Evolutionary conservation across 2,329 filamentous ascomycete species (phyloP).

Genomic region (Golovinomyces cichoracearum): DNA sequence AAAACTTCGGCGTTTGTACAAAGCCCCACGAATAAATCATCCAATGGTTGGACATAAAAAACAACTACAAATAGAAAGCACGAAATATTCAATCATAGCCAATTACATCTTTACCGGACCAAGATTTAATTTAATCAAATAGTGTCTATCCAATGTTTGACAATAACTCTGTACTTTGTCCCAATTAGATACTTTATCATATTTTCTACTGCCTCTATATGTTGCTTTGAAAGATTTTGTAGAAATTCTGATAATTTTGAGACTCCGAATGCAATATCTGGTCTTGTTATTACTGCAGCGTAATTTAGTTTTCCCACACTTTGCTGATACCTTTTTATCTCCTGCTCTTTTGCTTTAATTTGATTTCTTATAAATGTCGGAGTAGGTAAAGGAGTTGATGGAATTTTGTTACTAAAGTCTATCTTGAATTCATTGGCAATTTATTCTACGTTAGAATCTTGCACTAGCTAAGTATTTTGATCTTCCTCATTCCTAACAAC

Average conservation of each 20-base stretch:
- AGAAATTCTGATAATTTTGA: constrained; percentile 1
- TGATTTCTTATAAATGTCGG: background rate
- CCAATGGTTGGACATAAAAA: too few relatives aligned
- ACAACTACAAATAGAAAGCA: too few relatives aligned
- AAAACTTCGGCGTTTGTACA: too few relatives aligned
- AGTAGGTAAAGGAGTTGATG: background rate
- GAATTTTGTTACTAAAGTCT: background rate
- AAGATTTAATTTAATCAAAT: too few relatives aligned
- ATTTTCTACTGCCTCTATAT: background rate
- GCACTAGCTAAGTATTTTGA: background rate
- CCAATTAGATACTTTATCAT: background rate
- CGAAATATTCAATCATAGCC: too few relatives aligned
- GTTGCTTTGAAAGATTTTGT: constrained; percentile 1
- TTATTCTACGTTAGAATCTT: background rate
- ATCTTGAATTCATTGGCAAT: background rate
- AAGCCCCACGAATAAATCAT: too few relatives aligned
- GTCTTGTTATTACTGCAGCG: background rate
- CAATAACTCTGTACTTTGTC: background rate
- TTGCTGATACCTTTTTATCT: background rate
- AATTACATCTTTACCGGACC: too few relatives aligned
- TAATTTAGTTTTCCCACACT: background rate
- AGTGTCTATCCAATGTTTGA: too few relatives aligned
- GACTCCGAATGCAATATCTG: background rate
- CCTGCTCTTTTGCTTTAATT: background rate
- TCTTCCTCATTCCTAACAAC: background rate